These are phyloP conservation scores for Aspergillus sp. DNA, from an alignment of 2,329 filamentous ascomycete species.

Conservation along the genomic window DNA sequence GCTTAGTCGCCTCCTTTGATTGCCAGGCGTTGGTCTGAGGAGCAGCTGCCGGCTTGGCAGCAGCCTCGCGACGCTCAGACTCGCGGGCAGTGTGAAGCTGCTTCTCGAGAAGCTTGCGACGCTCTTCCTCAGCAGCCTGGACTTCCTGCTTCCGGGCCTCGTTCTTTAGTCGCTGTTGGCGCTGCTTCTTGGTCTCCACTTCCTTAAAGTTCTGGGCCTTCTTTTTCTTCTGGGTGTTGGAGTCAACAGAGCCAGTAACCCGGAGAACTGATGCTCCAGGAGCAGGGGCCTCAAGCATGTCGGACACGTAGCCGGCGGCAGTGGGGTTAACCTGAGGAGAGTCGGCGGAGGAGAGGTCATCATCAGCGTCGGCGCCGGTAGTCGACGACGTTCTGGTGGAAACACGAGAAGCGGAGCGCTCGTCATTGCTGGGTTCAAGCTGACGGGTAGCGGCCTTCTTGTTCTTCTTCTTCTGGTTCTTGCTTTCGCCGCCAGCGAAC, in stretches of 20 bases:
- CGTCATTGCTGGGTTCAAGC: conserved; percentile 50
- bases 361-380: conserved; percentile 73
- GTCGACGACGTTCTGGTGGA: conserved; percentile 67
- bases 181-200: conserved; percentile 88
- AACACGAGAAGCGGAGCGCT: conserved; percentile 41
- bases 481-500: conserved; percentile 32
- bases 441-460: conserved; percentile 58
- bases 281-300: conserved; percentile 80
- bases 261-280: conserved; percentile 73
- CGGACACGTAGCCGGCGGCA: conserved; percentile 68
- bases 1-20: conserved; percentile 35
- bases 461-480: conserved; percentile 65
- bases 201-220: conserved; percentile 61
- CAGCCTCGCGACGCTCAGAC: conserved; percentile 76
- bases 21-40: conserved; percentile 54
- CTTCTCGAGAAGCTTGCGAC: conserved; percentile 74
- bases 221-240: conserved; percentile 56
- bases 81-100: conserved; percentile 80
- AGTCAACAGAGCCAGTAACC: conserved; percentile 64
- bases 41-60: conserved; percentile 48
- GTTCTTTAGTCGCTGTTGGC: conserved; percentile 85
- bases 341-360: conserved; percentile 70
- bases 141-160: conserved; percentile 74
- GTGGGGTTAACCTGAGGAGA: conserved; percentile 60
- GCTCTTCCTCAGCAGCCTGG: conserved; percentile 75